A percentile compares a stretch with the other conserved stretches of the same genome.
Evolutionary conservation across 108 stramenopile species (phyloP).

Genomic region (Pseudonitzschia delicatissima): DNA sequence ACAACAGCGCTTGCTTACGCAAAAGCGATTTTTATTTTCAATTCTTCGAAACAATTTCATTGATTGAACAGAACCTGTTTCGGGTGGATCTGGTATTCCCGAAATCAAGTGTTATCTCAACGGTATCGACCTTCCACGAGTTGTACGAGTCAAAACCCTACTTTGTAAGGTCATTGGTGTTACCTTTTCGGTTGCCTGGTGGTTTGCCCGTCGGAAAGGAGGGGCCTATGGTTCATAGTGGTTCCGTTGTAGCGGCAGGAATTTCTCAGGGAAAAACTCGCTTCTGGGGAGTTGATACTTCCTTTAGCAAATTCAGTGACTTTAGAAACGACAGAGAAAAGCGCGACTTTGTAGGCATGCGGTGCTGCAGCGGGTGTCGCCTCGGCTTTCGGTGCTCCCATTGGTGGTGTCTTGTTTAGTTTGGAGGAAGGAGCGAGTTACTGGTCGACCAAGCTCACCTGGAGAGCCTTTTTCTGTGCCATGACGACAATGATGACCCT

Average conservation of each 20-base stretch:
- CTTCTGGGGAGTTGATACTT: constrained; percentile 87
- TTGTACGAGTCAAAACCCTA: constrained; percentile 91
- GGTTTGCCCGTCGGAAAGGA: constrained; percentile 97
- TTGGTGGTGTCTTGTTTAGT: constrained; percentile 94
- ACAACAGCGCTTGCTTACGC: neutral
- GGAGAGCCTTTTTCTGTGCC: constrained; percentile 96
- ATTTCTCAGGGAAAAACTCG: constrained; percentile 87
- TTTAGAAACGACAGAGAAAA: constrained; percentile 90
- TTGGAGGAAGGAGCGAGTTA: constrained; percentile 95
- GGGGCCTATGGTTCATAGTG: constrained; percentile 93
- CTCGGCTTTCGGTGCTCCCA: constrained; percentile 95
- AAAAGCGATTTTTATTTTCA: neutral
- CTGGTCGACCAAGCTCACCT: constrained; percentile 96
- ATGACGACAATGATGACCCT: constrained; percentile 91
- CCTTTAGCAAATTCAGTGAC: constrained; percentile 88
- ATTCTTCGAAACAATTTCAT: neutral
- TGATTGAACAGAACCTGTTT: constrained; percentile 89
- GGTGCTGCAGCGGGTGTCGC: constrained; percentile 95
- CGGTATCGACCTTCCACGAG: constrained; percentile 87
- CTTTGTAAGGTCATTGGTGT: constrained; percentile 94
- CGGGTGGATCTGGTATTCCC: constrained; percentile 95
- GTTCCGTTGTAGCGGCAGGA: constrained; percentile 79
- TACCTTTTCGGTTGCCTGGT: constrained; percentile 87
- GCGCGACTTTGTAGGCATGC: constrained; percentile 94
- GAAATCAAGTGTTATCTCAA: constrained; percentile 98